Base-by-base conservation (phyloP, 148 eudicot species). In the Cornus kousa region DNA sequence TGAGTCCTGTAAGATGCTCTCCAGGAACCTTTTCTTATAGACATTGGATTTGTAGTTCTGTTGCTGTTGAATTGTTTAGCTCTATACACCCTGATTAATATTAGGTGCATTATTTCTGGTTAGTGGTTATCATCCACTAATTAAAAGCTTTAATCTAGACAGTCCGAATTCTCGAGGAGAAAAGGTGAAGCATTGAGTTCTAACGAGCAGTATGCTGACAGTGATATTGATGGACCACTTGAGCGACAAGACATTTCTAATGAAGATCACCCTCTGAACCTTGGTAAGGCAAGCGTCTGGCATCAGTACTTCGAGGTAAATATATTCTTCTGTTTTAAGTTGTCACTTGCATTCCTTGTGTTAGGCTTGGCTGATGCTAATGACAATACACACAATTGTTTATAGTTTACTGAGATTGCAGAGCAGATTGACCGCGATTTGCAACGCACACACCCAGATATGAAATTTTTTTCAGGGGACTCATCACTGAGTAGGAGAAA, bases 371-470 rank as follows among this genome's bases (percentile, higher is more conserved):
- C 32, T 71, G 43, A 32, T 79, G 53, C 65, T 79, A 60, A 79
- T 12, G 14, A 50, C 53, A 67, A 62, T 35, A 37, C 37, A 77
- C 43, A 39, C 12, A 72, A 68, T 81, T 72, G 48, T 79, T 74
- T 83, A 37, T 74, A 91, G 93, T 83, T 78, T 50, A 69, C 89
- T 14, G 91, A 90, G 86, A 83, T 91, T 11, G 79, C 85, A 12
- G 88, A 90, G 77, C 93, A 91, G 85, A 90, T 91, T 82, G 91
- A 91, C 64, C 88, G 91, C 60, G 96, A 92, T 73, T 79, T 92
- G 75, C 77, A 87, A 78, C 89, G 96, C 20, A 92, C 96, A 9
- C 96, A 92, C 70, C 92, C 96, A 9, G 91, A 90, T 64, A 77
- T 88, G 71, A 82, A 80, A 39, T 92, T 88, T 68, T 92, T 90